Evolutionary conservation across 192 early-diverging fungal genomes (phyloP).

Genomic region (Endogone sp.): DNA sequence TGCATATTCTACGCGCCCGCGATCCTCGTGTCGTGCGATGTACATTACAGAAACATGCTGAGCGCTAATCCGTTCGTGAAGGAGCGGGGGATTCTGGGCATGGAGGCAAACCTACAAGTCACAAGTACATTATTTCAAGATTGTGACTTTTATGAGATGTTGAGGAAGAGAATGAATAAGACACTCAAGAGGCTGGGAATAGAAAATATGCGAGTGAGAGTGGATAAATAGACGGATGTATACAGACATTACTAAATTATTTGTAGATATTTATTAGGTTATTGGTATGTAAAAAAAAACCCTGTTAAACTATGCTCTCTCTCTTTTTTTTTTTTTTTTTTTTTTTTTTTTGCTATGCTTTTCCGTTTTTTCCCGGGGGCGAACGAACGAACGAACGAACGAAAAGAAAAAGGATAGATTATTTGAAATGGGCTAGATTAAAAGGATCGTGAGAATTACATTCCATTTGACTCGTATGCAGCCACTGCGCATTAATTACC

Average conservation of each 20-base stretch:
- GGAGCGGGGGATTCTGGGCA: neutral
- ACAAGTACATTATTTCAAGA: neutral
- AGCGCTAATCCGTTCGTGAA: neutral
- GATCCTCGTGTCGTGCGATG: neutral
- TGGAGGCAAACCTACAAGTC: neutral
- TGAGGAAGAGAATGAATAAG: neutral
- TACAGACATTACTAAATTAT: neutral
- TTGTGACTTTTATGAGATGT: neutral
- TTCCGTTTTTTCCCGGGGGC: too few relatives aligned
- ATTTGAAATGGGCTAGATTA: too few relatives aligned
- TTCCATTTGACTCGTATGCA: too few relatives aligned
- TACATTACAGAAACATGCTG: neutral
- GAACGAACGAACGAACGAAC: too few relatives aligned
- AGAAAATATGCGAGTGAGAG: neutral
- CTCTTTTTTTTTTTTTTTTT: too few relatives aligned
- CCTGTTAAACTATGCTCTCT: too few relatives aligned
- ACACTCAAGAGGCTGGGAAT: neutral
- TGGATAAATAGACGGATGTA: neutral
- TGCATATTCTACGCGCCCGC: neutral
- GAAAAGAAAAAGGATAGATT: too few relatives aligned
- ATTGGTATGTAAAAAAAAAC: too few relatives aligned
- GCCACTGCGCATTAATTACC: too few relatives aligned
- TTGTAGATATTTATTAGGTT: neutral
- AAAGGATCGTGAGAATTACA: too few relatives aligned
- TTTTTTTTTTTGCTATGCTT: too few relatives aligned